Conservation (phyloP, 495 filamentous ascomycete species). For the Hyaloscypha bicolor region DNA sequence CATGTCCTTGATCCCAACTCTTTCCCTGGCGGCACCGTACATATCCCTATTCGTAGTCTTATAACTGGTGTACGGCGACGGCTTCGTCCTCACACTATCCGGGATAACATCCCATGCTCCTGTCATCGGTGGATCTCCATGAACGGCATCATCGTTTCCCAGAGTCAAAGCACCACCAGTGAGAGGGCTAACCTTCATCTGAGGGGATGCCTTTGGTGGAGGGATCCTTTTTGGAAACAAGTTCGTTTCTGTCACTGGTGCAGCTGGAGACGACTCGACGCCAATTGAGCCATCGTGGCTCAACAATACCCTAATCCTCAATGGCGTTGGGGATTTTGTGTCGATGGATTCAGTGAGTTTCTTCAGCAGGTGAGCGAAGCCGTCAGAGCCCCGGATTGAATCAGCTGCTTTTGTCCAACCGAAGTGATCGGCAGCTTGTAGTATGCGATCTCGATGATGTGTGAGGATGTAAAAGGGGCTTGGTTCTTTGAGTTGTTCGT, state of each 20-base stretch:
- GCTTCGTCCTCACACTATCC: conserved; percentile 51
- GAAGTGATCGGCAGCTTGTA: conserved; percentile 72
- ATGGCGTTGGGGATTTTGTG: conserved; percentile 30
- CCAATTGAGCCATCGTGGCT: conserved; percentile 49
- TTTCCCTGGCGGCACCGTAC: conserved; percentile 65
- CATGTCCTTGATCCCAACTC: conserved; percentile 54
- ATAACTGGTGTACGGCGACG: conserved; percentile 69
- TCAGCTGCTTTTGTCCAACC: conserved; percentile 53
- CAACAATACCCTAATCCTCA: conserved; percentile 57
- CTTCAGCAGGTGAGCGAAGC: conserved; percentile 36
- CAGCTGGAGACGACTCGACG: conserved; percentile 51
- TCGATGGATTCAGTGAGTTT: conserved; percentile 22
- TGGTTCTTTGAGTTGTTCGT: conserved; percentile 34
- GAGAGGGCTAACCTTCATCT: conserved; percentile 22
- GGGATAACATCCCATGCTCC: conserved; percentile 54
- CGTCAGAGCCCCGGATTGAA: conserved; percentile 44
- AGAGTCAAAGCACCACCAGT: conserved; percentile 28
- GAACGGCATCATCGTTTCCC: conserved; percentile 14
- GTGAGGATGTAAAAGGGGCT: conserved; percentile 84
- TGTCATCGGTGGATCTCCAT: conserved; percentile 34
- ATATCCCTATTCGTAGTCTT: conserved; percentile 71
- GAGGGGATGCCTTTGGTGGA: conserved; percentile 15
- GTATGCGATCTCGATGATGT: conserved; percentile 78
- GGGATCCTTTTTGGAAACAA: conserved; percentile 50
- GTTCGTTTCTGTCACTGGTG: conserved; percentile 49